A percentile compares a stretch with the other conserved stretches of the same genome.
Conservation (phyloP, 2,329 filamentous ascomycete species). For the Sarocladium strictum region DNA sequence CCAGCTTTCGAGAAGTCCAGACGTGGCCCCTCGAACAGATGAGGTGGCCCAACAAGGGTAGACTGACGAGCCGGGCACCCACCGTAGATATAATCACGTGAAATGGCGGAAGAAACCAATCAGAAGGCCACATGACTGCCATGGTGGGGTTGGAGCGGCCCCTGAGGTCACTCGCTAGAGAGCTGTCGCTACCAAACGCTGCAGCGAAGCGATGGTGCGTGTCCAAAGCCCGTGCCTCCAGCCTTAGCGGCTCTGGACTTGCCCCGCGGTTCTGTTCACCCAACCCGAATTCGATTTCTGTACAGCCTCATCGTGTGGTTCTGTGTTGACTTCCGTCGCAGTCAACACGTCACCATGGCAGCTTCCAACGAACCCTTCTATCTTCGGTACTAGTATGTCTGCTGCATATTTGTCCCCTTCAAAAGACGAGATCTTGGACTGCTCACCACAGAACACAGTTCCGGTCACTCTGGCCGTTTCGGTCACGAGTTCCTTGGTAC, state of each 20-base stretch:
- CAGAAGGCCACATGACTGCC: not conserved
- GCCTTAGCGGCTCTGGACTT: not conserved
- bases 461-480: conserved; percentile 93
- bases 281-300: conserved; percentile 4
- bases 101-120: not conserved
- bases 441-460: conserved; percentile 50
- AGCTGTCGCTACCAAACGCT: not conserved
- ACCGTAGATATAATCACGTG: not conserved
- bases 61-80: not conserved
- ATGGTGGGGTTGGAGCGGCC: not conserved
- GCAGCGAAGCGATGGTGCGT: not conserved
- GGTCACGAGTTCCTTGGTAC: conserved; percentile 95
- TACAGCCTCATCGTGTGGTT: not conserved
- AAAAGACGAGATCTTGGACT: conserved; percentile 10
- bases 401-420: too few species aligned
- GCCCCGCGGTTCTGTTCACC: conserved; percentile 1
- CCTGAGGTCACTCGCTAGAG: not conserved
- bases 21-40: conserved; percentile 9
- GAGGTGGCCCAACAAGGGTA: conserved; percentile 8
- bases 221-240: too few species aligned
- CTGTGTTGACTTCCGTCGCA: not conserved
- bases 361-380: conserved; percentile 80
- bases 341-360: conserved; percentile 45
- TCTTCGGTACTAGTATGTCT: conserved; percentile 87
- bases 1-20: conserved; percentile 9